Conservation (phyloP, 202 grass and related monocot species). For the Schoenoplectus tabernaemontani region DNA sequence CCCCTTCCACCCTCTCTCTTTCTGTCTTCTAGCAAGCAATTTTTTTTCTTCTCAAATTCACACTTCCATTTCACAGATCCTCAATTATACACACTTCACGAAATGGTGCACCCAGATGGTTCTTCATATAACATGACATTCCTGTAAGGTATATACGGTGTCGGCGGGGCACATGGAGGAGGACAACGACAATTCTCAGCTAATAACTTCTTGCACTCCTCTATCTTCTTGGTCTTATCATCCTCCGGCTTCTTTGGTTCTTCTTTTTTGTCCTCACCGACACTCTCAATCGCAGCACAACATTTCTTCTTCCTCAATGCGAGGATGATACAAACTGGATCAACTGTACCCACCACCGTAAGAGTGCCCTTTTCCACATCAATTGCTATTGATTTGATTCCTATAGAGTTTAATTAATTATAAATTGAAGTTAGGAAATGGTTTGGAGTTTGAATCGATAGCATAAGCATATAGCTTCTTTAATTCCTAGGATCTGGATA, state of each 20-base stretch:
- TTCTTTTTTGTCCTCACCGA: constrained; percentile 45
- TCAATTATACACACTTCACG: neutral
- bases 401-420: constrained; percentile 3
- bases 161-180: neutral
- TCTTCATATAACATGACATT: neutral
- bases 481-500: too few relatives aligned
- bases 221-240: neutral
- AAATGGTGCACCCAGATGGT: neutral
- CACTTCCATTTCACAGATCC: neutral
- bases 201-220: constrained; percentile 12
- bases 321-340: constrained; percentile 40
- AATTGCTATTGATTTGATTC: constrained; percentile 46
- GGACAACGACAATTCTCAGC: neutral
- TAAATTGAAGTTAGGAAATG: neutral
- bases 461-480: neutral
- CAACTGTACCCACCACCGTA: constrained; percentile 57
- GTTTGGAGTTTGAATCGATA: neutral
- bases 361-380: constrained; percentile 67
- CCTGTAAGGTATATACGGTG: neutral
- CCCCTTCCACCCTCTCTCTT: too few relatives aligned
- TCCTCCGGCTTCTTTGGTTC: neutral
- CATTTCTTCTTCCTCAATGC: constrained; percentile 46
- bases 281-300: constrained; percentile 29
- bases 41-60: too few relatives aligned
- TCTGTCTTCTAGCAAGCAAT: too few relatives aligned